These are phyloP conservation scores for Ascocoryne sarcoides DNA, from an alignment of 2,329 filamentous ascomycete genomes.

Conservation along the genomic window DNA sequence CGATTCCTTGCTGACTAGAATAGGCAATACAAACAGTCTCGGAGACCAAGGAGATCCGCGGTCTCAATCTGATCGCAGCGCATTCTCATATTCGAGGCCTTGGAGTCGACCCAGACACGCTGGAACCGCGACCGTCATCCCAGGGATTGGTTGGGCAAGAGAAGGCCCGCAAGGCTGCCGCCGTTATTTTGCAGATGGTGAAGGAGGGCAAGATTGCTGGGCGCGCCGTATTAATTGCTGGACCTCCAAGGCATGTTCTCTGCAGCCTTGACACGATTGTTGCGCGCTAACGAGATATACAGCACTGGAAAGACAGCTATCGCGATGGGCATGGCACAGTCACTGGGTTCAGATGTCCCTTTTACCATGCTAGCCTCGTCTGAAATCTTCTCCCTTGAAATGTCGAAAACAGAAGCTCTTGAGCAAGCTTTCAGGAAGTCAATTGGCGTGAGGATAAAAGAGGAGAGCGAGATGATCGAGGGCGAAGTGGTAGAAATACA, in stretches of 20 bases:
- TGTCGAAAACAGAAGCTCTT: conserved; percentile 97
- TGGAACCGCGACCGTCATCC: conserved; percentile 76
- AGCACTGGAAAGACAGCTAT: conserved; percentile 98
- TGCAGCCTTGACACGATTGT: background rate
- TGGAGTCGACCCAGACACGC: conserved; percentile 82
- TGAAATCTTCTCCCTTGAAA: conserved; percentile 97
- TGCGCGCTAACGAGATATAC: conserved; percentile 6
- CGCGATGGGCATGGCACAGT: conserved; percentile 98
- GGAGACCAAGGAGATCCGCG: conserved; percentile 91
- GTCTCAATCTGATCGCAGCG: conserved; percentile 93
- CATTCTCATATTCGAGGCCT: conserved; percentile 97
- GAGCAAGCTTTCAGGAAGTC: conserved; percentile 99
- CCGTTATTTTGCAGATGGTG: conserved; percentile 96
- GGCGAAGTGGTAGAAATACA: conserved; percentile 98
- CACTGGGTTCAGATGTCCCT: conserved; percentile 84
- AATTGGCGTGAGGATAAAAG: conserved; percentile 95
- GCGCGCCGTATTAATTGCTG: conserved; percentile 86
- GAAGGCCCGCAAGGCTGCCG: conserved; percentile 92
- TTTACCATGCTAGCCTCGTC: conserved; percentile 94
- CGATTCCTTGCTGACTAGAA: background rate
- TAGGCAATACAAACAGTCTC: conserved; percentile 73
- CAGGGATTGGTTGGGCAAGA: conserved; percentile 95
- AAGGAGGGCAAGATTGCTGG: conserved; percentile 98
- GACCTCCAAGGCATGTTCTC: conserved; percentile 67
- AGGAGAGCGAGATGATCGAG: conserved; percentile 98